Evolutionary conservation across 441 rosid species (phyloP).

Genomic region (Mallotus repandus): DNA sequence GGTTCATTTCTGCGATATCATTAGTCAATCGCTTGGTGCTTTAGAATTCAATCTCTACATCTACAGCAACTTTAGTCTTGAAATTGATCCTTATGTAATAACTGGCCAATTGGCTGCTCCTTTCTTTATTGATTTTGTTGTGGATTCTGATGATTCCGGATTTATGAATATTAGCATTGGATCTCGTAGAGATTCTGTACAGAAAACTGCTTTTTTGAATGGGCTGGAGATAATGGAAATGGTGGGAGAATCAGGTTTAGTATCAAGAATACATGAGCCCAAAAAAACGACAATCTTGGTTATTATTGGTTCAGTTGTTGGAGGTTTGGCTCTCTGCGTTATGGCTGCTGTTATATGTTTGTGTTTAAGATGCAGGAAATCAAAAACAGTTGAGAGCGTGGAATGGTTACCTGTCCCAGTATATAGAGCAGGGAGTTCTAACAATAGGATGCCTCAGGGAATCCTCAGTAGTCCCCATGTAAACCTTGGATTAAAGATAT

Average conservation of each 20-base stretch:
- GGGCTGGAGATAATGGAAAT: conserved; percentile 62
- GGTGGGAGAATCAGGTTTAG: conserved; percentile 17
- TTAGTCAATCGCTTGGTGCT: conserved; percentile 27
- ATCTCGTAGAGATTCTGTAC: neutral
- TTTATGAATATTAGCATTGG: conserved; percentile 44
- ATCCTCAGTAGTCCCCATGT: conserved; percentile 24
- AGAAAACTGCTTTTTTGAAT: conserved; percentile 40
- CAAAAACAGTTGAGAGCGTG: conserved; percentile 22
- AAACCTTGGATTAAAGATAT: conserved; percentile 39
- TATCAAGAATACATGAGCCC: neutral
- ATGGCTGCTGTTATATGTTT: conserved; percentile 27
- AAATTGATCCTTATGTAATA: conserved; percentile 16
- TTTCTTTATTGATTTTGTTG: conserved; percentile 43
- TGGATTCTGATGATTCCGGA: conserved; percentile 50
- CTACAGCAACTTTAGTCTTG: conserved; percentile 13
- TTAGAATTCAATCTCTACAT: conserved; percentile 28
- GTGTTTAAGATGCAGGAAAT: conserved; percentile 33
- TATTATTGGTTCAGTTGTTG: conserved; percentile 36
- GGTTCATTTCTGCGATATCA: conserved; percentile 53
- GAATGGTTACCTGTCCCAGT: conserved; percentile 31
- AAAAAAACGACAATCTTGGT: conserved; percentile 28
- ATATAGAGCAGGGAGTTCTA: conserved; percentile 33
- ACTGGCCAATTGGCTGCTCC: conserved; percentile 24
- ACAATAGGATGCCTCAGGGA: conserved; percentile 24
- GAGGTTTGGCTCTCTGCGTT: conserved; percentile 32